A percentile compares a stretch with the other conserved stretches of the same genome.
phyloP scores from a whole-genome alignment of 2,329 filamentous ascomycete genomes.

The Pseudogymnoascus sp. region DNA sequence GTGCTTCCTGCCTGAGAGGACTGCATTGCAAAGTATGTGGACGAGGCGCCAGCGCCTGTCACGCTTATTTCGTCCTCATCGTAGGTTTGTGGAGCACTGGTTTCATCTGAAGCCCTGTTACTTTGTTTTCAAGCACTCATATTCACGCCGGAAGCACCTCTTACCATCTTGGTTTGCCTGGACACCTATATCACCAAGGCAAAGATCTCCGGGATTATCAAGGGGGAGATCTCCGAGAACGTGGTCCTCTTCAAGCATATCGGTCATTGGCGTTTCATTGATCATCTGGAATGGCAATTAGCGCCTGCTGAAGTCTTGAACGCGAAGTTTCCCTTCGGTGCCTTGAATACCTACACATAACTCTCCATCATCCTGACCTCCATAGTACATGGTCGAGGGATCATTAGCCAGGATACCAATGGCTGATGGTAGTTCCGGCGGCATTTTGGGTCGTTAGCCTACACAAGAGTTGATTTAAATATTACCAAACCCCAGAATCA shows the following conservation, averaged over 20 bases:
- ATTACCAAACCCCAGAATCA: conserved; percentile 4
- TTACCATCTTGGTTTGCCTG: conserved; percentile 14
- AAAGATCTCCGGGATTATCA: conserved; percentile 36
- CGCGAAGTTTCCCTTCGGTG: not conserved
- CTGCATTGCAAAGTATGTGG: conserved; percentile 25
- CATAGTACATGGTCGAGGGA: conserved; percentile 22
- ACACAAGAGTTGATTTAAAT: not conserved
- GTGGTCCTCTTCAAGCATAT: conserved; percentile 40
- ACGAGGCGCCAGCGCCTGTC: conserved; percentile 27
- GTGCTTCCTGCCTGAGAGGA: conserved; percentile 33
- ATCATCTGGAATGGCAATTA: conserved; percentile 8
- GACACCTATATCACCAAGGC: conserved; percentile 20
- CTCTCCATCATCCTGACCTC: not conserved
- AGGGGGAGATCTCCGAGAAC: conserved; percentile 35
- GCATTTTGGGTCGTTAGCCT: conserved; percentile 14
- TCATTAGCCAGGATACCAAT: conserved; percentile 22
- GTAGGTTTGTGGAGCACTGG: not conserved
- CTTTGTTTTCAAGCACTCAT: not conserved
- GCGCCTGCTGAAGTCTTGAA: not conserved
- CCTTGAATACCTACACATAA: not conserved
- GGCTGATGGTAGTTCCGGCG: conserved; percentile 18
- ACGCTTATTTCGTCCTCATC: conserved; percentile 21
- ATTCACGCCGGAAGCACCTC: not conserved
- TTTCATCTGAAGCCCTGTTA: conserved; percentile 1
- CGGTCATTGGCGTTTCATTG: conserved; percentile 26